Conservation (phyloP, 2,329 filamentous ascomycete species). For the Exophiala sideris region DNA sequence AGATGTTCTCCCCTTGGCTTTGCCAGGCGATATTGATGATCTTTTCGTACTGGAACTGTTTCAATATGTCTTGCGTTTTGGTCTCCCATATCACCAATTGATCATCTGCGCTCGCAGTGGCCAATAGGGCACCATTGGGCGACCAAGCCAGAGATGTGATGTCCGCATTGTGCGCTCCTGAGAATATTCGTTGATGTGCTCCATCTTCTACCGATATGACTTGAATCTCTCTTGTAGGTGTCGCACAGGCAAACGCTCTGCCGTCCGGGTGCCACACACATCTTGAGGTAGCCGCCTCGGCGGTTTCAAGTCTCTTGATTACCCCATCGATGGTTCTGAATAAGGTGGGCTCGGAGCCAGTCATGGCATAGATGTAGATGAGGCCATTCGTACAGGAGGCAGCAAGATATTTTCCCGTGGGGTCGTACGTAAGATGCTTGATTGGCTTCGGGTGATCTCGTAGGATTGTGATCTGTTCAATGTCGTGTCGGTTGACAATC, state of each 20-base stretch:
- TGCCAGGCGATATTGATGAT: constrained; percentile 90
- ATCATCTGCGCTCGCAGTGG: constrained; percentile 54
- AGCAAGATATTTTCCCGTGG: constrained; percentile 69
- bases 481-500: constrained; percentile 78
- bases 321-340: constrained; percentile 81
- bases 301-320: constrained; percentile 73
- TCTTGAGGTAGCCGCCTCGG: constrained; percentile 70
- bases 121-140: constrained; percentile 85
- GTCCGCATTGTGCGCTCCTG: constrained; percentile 74
- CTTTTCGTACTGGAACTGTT: constrained; percentile 73
- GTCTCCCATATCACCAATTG: constrained; percentile 73
- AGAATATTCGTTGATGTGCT: constrained; percentile 78
- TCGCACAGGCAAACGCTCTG: constrained; percentile 81
- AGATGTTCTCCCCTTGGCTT: constrained; percentile 71
- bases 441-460: constrained; percentile 80
- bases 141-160: constrained; percentile 91
- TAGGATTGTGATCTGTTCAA: constrained; percentile 69
- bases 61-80: constrained; percentile 76
- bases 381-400: constrained; percentile 86
- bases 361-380: constrained; percentile 84
- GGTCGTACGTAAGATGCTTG: constrained; percentile 89
- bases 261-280: constrained; percentile 93
- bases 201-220: constrained; percentile 86
- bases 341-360: constrained; percentile 72
- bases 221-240: constrained; percentile 76